Conservation (phyloP, 106 monocot species). For the Dioscorea dumetorum region DNA sequence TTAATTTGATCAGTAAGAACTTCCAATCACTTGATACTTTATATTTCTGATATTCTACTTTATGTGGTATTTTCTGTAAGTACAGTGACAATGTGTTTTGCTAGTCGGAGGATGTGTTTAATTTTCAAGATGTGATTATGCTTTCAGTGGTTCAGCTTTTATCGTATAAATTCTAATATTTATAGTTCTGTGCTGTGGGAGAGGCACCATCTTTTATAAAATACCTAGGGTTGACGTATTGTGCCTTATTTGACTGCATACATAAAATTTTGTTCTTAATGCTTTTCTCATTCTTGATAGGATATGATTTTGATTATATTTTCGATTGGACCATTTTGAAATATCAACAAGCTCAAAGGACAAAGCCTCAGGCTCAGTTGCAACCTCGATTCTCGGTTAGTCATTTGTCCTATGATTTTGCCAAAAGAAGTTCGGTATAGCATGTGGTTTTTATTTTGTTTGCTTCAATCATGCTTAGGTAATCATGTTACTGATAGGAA, state of each 20-base stretch:
- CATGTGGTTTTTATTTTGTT: conserved; percentile 6
- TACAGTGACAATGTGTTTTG: no score
- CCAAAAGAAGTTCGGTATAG: background rate
- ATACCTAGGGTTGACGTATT: background rate
- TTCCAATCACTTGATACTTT: no score
- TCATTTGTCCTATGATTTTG: conserved; percentile 1
- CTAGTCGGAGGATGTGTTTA: no score
- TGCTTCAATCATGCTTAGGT: background rate
- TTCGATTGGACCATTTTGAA: conserved; percentile 78
- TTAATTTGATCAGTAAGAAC: no score
- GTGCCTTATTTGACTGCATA: background rate
- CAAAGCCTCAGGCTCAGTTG: conserved; percentile 37
- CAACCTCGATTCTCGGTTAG: conserved; percentile 48
- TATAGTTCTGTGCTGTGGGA: no score
- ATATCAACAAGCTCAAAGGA: conserved; percentile 46
- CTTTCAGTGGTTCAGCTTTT: no score
- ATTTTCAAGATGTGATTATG: no score
- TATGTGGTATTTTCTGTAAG: no score
- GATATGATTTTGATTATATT: conserved; percentile 59
- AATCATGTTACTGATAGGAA: no score
- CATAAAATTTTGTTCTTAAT: background rate
- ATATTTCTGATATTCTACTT: no score
- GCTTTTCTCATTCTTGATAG: conserved; percentile 20
- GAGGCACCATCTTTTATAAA: no score
- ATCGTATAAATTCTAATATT: no score